Conservation (phyloP, 495 filamentous ascomycete species). For the Tuber umbilicatum region DNA sequence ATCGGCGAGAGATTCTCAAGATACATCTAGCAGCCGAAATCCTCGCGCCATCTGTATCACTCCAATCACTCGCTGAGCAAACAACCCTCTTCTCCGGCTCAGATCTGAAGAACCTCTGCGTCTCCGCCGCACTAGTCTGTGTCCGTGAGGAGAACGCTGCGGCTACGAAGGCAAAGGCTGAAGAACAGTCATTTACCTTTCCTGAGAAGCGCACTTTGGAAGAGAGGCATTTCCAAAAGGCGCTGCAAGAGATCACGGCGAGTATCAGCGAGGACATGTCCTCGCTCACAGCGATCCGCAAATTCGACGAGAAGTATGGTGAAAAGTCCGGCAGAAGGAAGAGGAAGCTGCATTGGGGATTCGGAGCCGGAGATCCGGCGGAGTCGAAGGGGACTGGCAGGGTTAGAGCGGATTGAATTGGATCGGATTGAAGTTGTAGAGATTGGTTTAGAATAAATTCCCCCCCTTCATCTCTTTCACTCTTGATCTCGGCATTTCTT, state of each 20-base stretch:
- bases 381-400: slow-evolving; percentile 39
- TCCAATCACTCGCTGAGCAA: slow-evolving; percentile 61
- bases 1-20: slow-evolving; percentile 69
- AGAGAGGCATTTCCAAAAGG: slow-evolving; percentile 70
- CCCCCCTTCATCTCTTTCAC: not conserved
- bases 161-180: slow-evolving; percentile 50
- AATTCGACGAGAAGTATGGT: slow-evolving; percentile 95
- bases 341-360: slow-evolving; percentile 59
- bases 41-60: slow-evolving; percentile 61
- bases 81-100: slow-evolving; percentile 95
- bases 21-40: slow-evolving; percentile 79
- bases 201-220: slow-evolving; percentile 62
- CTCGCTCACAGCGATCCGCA: slow-evolving; percentile 72
- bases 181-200: slow-evolving; percentile 51
- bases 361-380: slow-evolving; percentile 49
- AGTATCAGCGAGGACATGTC: slow-evolving; percentile 95
- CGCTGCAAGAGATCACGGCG: slow-evolving; percentile 80
- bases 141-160: slow-evolving; percentile 74
- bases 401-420: slow-evolving; percentile 29
- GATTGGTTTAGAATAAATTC: slow-evolving; percentile 1
- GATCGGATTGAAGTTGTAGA: not conserved
- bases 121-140: slow-evolving; percentile 81
- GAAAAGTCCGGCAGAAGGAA: slow-evolving; percentile 70
- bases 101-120: slow-evolving; percentile 88
- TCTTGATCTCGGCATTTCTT: not conserved